Conservation (phyloP, 2,329 filamentous ascomycete genomes). For the Botrytis hyacinthi region DNA sequence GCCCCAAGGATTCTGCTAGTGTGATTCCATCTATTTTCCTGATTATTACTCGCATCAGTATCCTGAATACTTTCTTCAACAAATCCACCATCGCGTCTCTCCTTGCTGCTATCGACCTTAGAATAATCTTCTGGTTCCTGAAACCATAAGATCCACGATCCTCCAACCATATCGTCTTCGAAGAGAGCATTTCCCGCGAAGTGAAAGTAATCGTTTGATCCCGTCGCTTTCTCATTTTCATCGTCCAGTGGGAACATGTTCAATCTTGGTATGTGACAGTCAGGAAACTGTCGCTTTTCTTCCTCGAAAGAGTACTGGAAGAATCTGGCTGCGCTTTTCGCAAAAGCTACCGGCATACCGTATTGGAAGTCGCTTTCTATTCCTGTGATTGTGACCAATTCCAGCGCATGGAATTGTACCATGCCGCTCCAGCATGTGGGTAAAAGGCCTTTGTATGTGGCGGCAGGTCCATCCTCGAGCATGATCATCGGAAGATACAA, state of each 20-base stretch:
- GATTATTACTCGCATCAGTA: background rate
- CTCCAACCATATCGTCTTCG: background rate
- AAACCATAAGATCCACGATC: background rate
- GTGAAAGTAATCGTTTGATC: background rate
- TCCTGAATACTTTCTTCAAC: background rate
- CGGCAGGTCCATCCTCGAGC: background rate
- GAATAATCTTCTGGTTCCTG: background rate
- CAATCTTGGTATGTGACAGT: background rate
- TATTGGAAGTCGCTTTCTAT: background rate
- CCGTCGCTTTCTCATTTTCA: background rate
- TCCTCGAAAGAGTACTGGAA: background rate
- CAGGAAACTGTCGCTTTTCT: background rate
- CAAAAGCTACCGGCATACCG: background rate
- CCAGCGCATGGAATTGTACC: background rate
- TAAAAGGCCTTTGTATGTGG: accelerated
- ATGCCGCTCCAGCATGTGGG: background rate
- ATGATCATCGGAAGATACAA: background rate
- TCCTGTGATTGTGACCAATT: background rate
- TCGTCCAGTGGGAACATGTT: background rate
- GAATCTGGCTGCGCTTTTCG: background rate
- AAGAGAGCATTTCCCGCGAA: background rate
- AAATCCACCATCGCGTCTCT: background rate
- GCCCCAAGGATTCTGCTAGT: background rate
- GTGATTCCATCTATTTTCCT: background rate
- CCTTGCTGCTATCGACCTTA: background rate